A percentile compares a stretch with the other conserved stretches of the same genome.
Conservation (phyloP, 2,329 filamentous ascomycete species). For the Fusarium musae region DNA sequence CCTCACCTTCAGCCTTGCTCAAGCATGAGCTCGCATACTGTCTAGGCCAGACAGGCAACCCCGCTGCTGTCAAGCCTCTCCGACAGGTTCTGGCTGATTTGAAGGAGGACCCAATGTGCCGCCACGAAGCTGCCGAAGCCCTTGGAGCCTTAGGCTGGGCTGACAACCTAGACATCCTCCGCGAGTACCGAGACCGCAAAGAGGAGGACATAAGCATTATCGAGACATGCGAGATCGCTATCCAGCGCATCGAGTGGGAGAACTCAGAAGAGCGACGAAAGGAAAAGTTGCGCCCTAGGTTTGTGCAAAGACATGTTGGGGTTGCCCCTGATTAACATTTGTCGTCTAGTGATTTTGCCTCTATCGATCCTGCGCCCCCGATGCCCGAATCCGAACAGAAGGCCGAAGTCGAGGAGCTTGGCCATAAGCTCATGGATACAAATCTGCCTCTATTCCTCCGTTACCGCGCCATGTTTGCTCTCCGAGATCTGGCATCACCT, state of each 20-base stretch:
- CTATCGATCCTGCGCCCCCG: constrained; percentile 93
- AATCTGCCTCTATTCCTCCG: constrained; percentile 85
- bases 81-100: constrained; percentile 79
- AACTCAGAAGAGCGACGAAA: constrained; percentile 75
- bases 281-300: constrained; percentile 88
- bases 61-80: constrained; percentile 77
- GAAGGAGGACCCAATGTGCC: constrained; percentile 91
- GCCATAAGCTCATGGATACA: constrained; percentile 81
- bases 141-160: constrained; percentile 85
- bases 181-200: constrained; percentile 76
- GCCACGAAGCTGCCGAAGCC: constrained; percentile 96
- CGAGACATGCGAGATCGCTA: constrained; percentile 97
- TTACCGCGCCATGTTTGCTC: constrained; percentile 97
- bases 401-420: constrained; percentile 81
- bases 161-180: constrained; percentile 78
- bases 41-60: constrained; percentile 87
- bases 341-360: constrained; percentile 83
- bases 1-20: constrained; percentile 85
- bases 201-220: constrained; percentile 84
- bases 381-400: constrained; percentile 76
- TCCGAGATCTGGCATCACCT: constrained; percentile 93
- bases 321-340: constrained; percentile 44
- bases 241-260: constrained; percentile 94
- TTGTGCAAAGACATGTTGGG: constrained; percentile 44
- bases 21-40: constrained; percentile 99